Evolutionary conservation across 805 yeast species (phyloP), one percentile per base, ranked within the genome.

Genomic region (Clavispora santaluciae): DNA sequence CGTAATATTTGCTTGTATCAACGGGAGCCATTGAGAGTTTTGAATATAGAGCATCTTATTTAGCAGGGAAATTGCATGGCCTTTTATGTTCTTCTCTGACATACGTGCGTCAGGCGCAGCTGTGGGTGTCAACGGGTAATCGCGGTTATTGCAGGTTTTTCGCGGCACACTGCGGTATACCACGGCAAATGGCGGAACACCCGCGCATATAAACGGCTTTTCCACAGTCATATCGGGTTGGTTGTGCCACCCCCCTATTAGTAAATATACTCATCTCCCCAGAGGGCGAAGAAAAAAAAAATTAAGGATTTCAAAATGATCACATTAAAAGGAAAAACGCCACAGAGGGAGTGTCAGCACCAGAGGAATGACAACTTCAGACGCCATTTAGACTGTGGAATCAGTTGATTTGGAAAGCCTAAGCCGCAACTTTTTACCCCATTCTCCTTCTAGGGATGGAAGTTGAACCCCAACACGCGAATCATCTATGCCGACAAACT

Each of bases 21-120:
- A 46, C 43, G 9, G 54, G 54, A 18, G 53, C 54, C 54, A 50
- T 50, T 16, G 2, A 23, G 3, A 24, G 13, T 9, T 7, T 15
- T 3, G 18, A 16, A 16, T 16, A n/a, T 28, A 3, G 16, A 8
- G 5, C n/a, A 7, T 3, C 20, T 20, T 9, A 3, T 8, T 6
- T 3, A 29, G 6, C 11, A 12, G 16, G 9, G 34, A 22, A 8
- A 12, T 7, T 12, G 1, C 21, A 18, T 15, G 12, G 34, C 22
- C 23, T 31, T 31, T 31, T 28, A 28, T 28, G 31, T 28, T 16
- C 10, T 12, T 15, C 11, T 12, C 12, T 6, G 5, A 8, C 16
- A 9, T 15, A 9, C 7, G 10, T 26, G 17, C 6, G 30, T n/a
- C 30, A 26, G 31, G 31, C 9, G 31, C 2, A 20, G 20, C 11